Evolutionary conservation across 176 grass and related monocot genomes (phyloP), one percentile per base, ranked within the genome.

Genomic region (Carex scoparia): DNA sequence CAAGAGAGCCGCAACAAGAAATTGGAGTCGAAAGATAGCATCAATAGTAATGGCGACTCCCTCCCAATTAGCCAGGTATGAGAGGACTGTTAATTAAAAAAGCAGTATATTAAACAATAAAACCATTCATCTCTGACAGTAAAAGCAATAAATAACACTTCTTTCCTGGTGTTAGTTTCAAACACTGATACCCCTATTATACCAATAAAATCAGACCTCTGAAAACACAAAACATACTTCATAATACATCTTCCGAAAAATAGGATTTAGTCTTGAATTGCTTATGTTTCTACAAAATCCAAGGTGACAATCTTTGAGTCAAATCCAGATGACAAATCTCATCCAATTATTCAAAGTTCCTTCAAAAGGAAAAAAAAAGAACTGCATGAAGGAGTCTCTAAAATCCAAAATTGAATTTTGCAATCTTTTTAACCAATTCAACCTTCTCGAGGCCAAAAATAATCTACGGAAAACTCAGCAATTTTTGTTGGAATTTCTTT

Each of bases 1-100:
- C 56, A 82, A 18, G 92, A 97, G 86, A 91, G 70, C 91, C 79
- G 78, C 61, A 91, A 91, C 86, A 98, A 93, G 79, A 83, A 69
- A 54, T 83, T 83, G 81, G 63, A 83, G 49, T 69, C 81, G 2
- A 83, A 83, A 55, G 81, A 83, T 32, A 69, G 79, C n/a, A 42
- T 30, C 12, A 83, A 27, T 9, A 32, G 79, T 19, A 57, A 38
- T 12, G 69, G 2, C 11, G 79, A 89, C 16, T 63, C 54, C 35
- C 67, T 89, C 60, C 88, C 79, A 5, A 7, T 86, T 23, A 86
- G 64, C 14, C 84, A 89, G 88, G 88, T 89, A 86, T 28, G 5
- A 1, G 8, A 30, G 6, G 35, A 37, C 35, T 37, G 35, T 37
- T 37, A 37, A 37, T 37, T 37, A 37, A 37, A 3, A 37, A 37